These are phyloP conservation scores for Linum trigynum DNA, from an alignment of 345 rosid genomes.

Conservation along the genomic window DNA sequence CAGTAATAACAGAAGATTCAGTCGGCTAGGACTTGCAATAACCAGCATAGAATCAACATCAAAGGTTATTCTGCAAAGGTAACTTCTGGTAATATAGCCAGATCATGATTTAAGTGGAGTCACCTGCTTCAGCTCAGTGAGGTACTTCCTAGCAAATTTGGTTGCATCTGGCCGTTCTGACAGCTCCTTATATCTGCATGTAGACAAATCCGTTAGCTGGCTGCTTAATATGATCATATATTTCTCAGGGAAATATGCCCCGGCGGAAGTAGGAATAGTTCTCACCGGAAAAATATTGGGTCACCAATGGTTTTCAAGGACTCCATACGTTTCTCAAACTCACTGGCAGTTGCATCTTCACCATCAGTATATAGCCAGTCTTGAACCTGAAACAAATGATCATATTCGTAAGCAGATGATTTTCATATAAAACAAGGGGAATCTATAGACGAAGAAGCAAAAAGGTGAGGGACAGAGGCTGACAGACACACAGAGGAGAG, in stretches of 20 bases:
- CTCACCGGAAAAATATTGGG: slow-evolving; percentile 73
- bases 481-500: background rate
- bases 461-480: background rate
- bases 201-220: slow-evolving; percentile 1
- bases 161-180: slow-evolving; percentile 69
- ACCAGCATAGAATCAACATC: too few species aligned
- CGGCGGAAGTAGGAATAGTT: background rate
- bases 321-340: slow-evolving; percentile 63
- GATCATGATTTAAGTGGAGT: background rate
- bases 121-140: slow-evolving; percentile 67
- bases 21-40: too few species aligned
- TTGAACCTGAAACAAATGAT: slow-evolving; percentile 56
- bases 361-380: slow-evolving; percentile 98
- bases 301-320: slow-evolving; percentile 62
- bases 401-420: background rate
- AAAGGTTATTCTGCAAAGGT: too few species aligned
- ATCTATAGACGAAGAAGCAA: background rate
- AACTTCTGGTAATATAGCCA: too few species aligned
- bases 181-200: slow-evolving; percentile 65
- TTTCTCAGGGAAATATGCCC: too few species aligned
- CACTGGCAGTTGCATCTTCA: slow-evolving; percentile 74
- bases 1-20: too few species aligned
- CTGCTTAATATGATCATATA: background rate
- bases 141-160: slow-evolving; percentile 50
- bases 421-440: background rate